A percentile compares a stretch with the other conserved stretches of the same genome.
Conservation (phyloP, 2,329 filamentous ascomycete genomes). For the Pseudocercospora macadamiae region DNA sequence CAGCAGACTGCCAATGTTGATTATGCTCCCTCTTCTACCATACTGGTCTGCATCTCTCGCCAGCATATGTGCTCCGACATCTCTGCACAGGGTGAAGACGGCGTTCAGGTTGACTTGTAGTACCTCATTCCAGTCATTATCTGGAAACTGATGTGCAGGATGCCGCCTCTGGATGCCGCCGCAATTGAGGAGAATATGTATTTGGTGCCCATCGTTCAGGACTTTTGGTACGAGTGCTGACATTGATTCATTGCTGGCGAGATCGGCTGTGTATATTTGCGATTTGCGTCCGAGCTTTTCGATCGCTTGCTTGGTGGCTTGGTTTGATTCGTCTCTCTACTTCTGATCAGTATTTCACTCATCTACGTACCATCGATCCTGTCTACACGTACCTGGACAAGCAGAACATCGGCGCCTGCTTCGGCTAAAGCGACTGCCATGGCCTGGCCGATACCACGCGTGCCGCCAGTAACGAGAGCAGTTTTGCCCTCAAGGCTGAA, state of each 20-base stretch:
- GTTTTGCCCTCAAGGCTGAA: conserved; percentile 56
- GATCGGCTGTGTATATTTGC: conserved; percentile 70
- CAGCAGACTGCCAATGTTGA: conserved; percentile 82
- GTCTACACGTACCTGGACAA: conserved; percentile 47
- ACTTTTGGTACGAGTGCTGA: conserved; percentile 63
- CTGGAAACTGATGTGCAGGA: conserved; percentile 73
- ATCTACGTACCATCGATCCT: not conserved
- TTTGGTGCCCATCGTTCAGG: conserved; percentile 63
- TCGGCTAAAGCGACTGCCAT: conserved; percentile 56
- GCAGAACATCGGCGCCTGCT: conserved; percentile 54
- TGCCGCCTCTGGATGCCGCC: conserved; percentile 84
- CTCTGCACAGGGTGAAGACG: conserved; percentile 77
- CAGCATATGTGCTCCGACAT: conserved; percentile 80
- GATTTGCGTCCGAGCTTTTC: conserved; percentile 68
- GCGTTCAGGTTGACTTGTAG: conserved; percentile 84
- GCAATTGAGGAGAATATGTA: conserved; percentile 82
- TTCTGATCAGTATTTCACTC: conserved; percentile 10
- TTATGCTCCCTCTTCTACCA: conserved; percentile 69
- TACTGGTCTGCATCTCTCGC: conserved; percentile 51
- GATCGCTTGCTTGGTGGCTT: conserved; percentile 63
- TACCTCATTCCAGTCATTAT: conserved; percentile 76
- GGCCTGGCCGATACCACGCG: conserved; percentile 54
- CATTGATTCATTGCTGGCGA: conserved; percentile 64
- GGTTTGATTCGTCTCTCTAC: conserved; percentile 60
- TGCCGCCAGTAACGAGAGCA: conserved; percentile 54